Evolutionary conservation across 2,329 filamentous ascomycete species (phyloP).

Genomic region (Trichoderma sp.): DNA sequence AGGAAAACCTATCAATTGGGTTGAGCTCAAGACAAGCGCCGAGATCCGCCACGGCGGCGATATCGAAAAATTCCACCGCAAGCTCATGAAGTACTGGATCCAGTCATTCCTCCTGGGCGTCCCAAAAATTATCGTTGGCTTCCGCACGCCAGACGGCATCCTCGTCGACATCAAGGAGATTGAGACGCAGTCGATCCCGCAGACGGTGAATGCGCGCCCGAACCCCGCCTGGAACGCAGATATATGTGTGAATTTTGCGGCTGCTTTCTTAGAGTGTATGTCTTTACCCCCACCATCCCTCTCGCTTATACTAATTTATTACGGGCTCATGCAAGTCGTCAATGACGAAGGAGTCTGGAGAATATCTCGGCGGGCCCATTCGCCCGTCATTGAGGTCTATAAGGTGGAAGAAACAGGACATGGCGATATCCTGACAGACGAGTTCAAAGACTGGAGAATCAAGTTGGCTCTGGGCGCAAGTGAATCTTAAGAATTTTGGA

Average conservation of each 20-base stretch:
- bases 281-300: conserved; percentile 17
- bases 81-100: conserved; percentile 94
- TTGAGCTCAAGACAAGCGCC: conserved; percentile 90
- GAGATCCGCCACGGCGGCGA: conserved; percentile 69
- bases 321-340: conserved; percentile 61
- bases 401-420: conserved; percentile 72
- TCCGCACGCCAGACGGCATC: conserved; percentile 71
- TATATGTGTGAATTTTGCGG: conserved; percentile 88
- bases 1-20: conserved; percentile 78
- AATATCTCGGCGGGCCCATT: conserved; percentile 66
- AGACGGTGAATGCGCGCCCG: conserved; percentile 67
- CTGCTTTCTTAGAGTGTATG: conserved; percentile 74
- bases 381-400: conserved; percentile 70
- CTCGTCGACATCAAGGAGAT: conserved; percentile 75
- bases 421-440: conserved; percentile 72
- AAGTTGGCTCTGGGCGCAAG: conserved; percentile 45
- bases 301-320: neutral
- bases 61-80: conserved; percentile 77
- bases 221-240: conserved; percentile 84
- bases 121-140: conserved; percentile 88
- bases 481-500: neutral
- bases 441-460: conserved; percentile 75
- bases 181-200: conserved; percentile 76
- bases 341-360: conserved; percentile 78
- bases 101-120: conserved; percentile 94